A percentile compares a stretch with the other conserved stretches of the same genome.
phyloP scores from a whole-genome alignment of 345 rosid genomes.

The Brassica nigra region DNA sequence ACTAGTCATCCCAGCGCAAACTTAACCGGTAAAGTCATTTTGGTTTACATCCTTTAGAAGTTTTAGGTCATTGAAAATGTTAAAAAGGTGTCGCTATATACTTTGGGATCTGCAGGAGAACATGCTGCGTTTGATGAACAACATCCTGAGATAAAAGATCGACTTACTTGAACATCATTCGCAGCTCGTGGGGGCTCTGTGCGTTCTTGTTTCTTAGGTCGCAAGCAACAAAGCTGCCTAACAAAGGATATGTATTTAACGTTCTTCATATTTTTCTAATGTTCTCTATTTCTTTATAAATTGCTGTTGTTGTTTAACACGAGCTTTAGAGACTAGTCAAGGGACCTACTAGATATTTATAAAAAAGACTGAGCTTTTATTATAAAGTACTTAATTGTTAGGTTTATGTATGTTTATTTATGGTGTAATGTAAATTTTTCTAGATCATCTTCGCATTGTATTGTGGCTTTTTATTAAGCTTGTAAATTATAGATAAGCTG shows the following conservation, averaged over 20 bases:
- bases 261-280: background rate
- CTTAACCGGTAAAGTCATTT: constrained; percentile 43
- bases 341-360: constrained; percentile 14
- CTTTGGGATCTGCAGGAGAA: constrained; percentile 39
- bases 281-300: constrained; percentile 5
- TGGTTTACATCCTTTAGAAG: background rate
- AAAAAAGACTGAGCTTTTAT: background rate
- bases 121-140: constrained; percentile 31
- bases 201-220: constrained; percentile 27
- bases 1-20: constrained; percentile 41
- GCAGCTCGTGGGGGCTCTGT: background rate
- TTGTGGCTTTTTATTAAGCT: background rate
- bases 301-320: constrained; percentile 27
- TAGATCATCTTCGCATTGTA: constrained; percentile 10
- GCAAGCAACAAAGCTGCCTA: constrained; percentile 22
- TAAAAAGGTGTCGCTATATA: background rate
- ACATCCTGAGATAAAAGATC: constrained; percentile 24
- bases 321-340: constrained; percentile 12
- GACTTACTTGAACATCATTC: constrained; percentile 9
- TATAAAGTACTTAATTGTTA: constrained; percentile 1
- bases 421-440: constrained; percentile 24
- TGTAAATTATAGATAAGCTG: constrained; percentile 6
- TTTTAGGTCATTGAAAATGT: background rate
- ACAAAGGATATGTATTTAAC: constrained; percentile 15
- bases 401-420: constrained; percentile 20